These are phyloP conservation scores for Trichoderma atrobrunneum DNA, from an alignment of 2,329 filamentous ascomycete species.

Conservation along the genomic window DNA sequence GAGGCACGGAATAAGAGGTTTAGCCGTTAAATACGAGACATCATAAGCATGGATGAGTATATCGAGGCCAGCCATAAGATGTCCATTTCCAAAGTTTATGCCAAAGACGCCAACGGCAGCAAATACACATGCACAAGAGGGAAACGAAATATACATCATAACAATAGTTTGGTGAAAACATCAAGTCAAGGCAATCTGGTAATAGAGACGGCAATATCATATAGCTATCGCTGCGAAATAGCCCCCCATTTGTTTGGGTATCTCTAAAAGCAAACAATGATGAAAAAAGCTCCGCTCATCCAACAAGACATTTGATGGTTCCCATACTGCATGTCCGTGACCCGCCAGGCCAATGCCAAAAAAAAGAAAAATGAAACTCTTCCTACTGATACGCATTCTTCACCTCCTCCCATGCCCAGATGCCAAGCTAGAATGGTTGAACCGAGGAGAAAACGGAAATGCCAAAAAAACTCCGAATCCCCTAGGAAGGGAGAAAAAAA, in stretches of 20 bases:
- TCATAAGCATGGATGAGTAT: background rate
- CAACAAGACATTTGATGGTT: background rate
- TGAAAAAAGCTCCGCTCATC: background rate
- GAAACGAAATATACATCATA: background rate
- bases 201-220: background rate
- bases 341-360: background rate
- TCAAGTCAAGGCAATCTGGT: background rate
- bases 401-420: background rate
- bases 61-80: background rate
- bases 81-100: background rate
- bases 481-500: background rate
- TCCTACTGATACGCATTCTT: background rate
- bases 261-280: background rate
- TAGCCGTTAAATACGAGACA: background rate
- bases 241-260: constrained; percentile 2
- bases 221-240: background rate
- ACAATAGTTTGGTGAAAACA: background rate
- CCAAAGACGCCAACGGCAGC: background rate
- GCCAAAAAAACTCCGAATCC: background rate
- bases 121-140: background rate
- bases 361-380: background rate
- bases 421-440: background rate
- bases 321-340: background rate
- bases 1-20: background rate
- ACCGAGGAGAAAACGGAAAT: background rate